Conservation (phyloP, 2,329 filamentous ascomycete species). For the Talaromyces islandicus region DNA sequence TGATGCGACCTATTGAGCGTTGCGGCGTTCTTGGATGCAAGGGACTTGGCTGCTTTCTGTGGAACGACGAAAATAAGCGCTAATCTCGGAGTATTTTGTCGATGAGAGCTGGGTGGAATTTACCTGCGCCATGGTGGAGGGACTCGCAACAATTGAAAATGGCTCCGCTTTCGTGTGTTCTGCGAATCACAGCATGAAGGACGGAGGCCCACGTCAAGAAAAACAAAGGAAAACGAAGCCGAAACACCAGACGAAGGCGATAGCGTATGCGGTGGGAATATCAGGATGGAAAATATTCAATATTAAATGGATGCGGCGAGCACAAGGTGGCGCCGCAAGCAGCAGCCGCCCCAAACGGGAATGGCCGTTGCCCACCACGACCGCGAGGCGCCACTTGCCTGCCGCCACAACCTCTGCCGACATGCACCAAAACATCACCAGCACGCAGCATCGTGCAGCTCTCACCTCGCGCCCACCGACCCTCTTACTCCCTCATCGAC, state of each 20-base stretch:
- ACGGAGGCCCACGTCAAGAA: not conserved
- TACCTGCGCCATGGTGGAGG: constrained; percentile 17
- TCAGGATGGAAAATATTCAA: too few species aligned
- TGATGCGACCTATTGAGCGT: constrained; percentile 77
- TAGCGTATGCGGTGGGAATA: too few species aligned
- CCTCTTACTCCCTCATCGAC: not conserved
- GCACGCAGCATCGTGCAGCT: not conserved
- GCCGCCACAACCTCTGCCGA: constrained; percentile 13
- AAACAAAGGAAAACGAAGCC: not conserved
- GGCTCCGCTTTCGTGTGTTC: not conserved
- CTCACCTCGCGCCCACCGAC: not conserved
- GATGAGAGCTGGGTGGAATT: not conserved
- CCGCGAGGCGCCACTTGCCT: constrained; percentile 13
- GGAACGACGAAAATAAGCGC: not conserved
- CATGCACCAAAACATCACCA: constrained; percentile 18
- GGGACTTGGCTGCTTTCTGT: constrained; percentile 49
- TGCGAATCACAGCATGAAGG: not conserved
- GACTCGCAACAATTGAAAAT: not conserved
- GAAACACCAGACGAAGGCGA: not conserved
- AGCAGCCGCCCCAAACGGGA: constrained; percentile 6
- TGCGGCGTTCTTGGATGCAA: constrained; percentile 71
- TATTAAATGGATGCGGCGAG: too few species aligned
- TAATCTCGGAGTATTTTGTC: constrained; percentile 1
- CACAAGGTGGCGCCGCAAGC: not conserved
- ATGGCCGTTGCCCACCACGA: constrained; percentile 28